Evolutionary conservation across 2,329 filamentous ascomycete genomes (phyloP), one percentile per base, ranked within the genome.

Genomic region (Penicillium freii): DNA sequence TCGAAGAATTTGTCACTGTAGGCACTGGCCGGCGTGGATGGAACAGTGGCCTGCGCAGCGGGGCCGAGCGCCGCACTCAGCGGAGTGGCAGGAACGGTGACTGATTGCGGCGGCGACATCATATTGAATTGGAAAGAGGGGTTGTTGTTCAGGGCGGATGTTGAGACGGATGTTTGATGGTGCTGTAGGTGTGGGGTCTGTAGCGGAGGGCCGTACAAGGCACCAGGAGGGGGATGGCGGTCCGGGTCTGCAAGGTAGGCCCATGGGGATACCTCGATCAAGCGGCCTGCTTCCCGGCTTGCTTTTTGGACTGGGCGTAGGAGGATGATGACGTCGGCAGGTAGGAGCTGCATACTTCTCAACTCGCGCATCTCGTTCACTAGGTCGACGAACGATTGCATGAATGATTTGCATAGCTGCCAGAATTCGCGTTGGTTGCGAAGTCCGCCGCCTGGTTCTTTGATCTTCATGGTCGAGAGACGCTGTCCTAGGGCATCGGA

Each of bases 11-110:
- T 75, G 62, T 80, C 78, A 54, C 77, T 76, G 61, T 78, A 78
- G 13, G 77, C 75, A 64, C 73, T 79, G n/a, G 76, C 77, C 6
- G 77, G 77, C 0, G 77, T 78, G 3, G 84, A 90, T 4, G 91
- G 89, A 11, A 96, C 87, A 0, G 91, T 97, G 1, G 92, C 92
- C 74, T 96, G 92, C 54, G 92, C 90, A 21, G 92, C 92, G 6
- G 92, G 91, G 0, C 92, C 93, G 5, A 97, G 81, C 1, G 92
- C 92, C 17, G 92, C 92, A 66, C 90, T 94, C 60, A 96, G 83
- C 8, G 93, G 92, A 1, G 92, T 97, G 68, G 94, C 91, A 9
- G 92, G 92, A 38, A 92, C 77, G 11, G 83, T 80, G 10, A 82
- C 77, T 23, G 81, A 79, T 46, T 82, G 82, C 13, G 79, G 81